Conservation (phyloP, 2,329 filamentous ascomycete species). For the Nothopassalora personata region DNA sequence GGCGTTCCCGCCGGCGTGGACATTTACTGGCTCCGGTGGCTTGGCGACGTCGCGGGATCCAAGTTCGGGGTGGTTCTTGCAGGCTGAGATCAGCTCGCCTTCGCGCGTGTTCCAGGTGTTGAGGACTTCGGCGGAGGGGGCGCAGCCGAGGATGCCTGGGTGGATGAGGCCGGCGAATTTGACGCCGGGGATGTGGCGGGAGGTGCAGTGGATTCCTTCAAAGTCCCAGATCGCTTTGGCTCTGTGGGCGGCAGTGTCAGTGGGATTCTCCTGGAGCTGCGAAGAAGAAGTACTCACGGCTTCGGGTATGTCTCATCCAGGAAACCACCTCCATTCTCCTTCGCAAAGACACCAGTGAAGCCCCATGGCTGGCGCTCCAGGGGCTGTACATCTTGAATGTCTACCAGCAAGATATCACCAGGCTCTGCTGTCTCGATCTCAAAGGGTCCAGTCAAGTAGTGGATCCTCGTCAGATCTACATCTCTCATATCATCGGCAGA, state of each 20-base stretch:
- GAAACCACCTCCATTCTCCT: slow-evolving; percentile 76
- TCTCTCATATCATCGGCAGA: slow-evolving; percentile 81
- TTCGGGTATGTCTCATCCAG: slow-evolving; percentile 81
- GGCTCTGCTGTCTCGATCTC: slow-evolving; percentile 79
- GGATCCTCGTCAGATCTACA: slow-evolving; percentile 75
- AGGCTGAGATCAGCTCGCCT: slow-evolving; percentile 66
- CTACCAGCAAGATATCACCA: slow-evolving; percentile 77
- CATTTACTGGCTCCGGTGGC: slow-evolving; percentile 65
- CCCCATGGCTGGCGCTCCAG: slow-evolving; percentile 84
- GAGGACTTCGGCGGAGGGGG: slow-evolving; percentile 72
- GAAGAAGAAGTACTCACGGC: slow-evolving; percentile 47
- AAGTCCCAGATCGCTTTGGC: slow-evolving; percentile 74
- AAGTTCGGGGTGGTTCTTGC: slow-evolving; percentile 42
- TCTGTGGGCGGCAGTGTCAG: slow-evolving; percentile 37
- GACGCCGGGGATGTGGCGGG: slow-evolving; percentile 79
- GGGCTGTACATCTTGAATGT: slow-evolving; percentile 91
- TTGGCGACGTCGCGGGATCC: slow-evolving; percentile 68
- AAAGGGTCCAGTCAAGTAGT: slow-evolving; percentile 87
- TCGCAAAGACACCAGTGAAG: slow-evolving; percentile 77
- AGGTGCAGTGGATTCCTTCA: slow-evolving; percentile 74
- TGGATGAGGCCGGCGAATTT: slow-evolving; percentile 83
- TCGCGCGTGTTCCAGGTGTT: slow-evolving; percentile 81
- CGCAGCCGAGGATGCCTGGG: slow-evolving; percentile 85
- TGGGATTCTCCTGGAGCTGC: neutral
- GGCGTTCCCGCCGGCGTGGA: slow-evolving; percentile 63